These are phyloP conservation scores for Rutstroemia sp. DNA, from an alignment of 2,329 filamentous ascomycete species.

Conservation along the genomic window DNA sequence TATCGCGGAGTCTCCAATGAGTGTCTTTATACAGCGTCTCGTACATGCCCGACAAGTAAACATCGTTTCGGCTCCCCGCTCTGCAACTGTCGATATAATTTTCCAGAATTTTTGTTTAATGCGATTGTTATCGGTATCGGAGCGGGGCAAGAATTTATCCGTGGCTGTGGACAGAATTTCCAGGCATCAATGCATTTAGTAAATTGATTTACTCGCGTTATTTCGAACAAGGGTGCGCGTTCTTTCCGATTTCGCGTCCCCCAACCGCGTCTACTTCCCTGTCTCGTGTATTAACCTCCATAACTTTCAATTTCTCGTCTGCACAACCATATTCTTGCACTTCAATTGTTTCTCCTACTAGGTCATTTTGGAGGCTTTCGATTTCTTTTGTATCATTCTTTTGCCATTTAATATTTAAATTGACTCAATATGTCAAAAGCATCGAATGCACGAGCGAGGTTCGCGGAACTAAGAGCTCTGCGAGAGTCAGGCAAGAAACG, in stretches of 20 bases:
- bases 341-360: no score
- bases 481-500: slow-evolving; percentile 87
- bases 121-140: not conserved
- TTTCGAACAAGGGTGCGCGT: slow-evolving; percentile 16
- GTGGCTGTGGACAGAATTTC: not conserved
- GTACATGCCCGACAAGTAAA: slow-evolving; percentile 26
- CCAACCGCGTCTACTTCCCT: not conserved
- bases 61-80: slow-evolving; percentile 13
- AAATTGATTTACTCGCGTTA: not conserved
- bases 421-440: slow-evolving; percentile 29
- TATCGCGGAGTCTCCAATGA: slow-evolving; percentile 20
- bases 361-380: not conserved
- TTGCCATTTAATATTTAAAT: not conserved
- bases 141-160: not conserved
- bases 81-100: not conserved
- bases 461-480: slow-evolving; percentile 76
- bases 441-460: slow-evolving; percentile 35
- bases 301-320: not conserved
- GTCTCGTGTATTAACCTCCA: slow-evolving; percentile 2
- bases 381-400: not conserved
- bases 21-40: slow-evolving; percentile 21
- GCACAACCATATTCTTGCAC: not conserved
- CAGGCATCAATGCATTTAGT: not conserved
- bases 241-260: not conserved
- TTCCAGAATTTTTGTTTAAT: not conserved